These are phyloP conservation scores for Fusarium sp. DNA, from an alignment of 2,329 filamentous ascomycete species.

Conservation along the genomic window DNA sequence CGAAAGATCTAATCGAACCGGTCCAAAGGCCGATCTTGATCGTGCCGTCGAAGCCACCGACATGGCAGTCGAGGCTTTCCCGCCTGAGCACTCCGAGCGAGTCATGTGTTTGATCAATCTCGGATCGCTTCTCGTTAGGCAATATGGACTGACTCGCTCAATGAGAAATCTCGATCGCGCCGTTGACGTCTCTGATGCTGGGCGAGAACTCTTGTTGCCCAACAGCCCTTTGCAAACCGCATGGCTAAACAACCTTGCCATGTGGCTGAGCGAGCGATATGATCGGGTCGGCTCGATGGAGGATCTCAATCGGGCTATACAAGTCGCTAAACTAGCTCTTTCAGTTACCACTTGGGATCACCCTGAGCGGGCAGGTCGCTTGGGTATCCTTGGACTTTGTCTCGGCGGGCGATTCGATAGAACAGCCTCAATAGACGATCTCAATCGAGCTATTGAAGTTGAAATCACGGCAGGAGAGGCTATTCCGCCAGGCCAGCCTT, in stretches of 20 bases:
- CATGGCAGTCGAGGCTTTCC: neutral
- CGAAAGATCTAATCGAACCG: accelerated
- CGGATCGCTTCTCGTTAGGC: neutral
- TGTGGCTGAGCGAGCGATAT: neutral
- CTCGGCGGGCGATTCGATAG: neutral
- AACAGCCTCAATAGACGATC: neutral
- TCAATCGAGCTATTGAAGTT: neutral
- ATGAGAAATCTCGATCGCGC: neutral
- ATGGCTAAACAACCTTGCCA: accelerated
- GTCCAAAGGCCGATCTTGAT: neutral
- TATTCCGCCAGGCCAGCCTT: accelerated
- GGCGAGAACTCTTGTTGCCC: neutral
- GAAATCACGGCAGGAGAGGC: neutral
- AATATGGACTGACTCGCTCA: neutral
- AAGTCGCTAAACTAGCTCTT: neutral
- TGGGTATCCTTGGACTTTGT: neutral
- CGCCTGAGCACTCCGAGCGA: neutral
- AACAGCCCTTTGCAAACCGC: neutral
- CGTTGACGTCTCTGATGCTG: neutral
- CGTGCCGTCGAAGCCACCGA: neutral
- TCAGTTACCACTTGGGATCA: neutral
- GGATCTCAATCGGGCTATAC: neutral
- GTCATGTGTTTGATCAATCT: neutral
- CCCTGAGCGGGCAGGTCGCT: neutral
- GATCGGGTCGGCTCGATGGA: neutral